Evolutionary conservation across 352 stramenopile species (phyloP).

Genomic region (Thraustotheca clavata): DNA sequence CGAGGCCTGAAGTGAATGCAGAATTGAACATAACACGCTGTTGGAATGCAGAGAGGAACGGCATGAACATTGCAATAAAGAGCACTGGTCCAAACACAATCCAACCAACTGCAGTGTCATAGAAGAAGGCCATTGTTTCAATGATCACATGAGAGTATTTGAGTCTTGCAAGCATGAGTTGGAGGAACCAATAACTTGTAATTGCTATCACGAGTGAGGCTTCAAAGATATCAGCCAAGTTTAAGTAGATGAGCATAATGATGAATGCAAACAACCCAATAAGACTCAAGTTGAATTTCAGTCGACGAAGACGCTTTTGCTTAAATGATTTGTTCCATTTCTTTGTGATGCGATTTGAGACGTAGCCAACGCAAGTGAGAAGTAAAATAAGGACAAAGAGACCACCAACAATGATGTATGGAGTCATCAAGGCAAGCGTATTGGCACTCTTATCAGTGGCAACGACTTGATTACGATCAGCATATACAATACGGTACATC

Average conservation of each 20-base stretch:
- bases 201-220: not conserved
- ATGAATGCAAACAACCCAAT: slow-evolving; percentile 42
- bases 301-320: slow-evolving; percentile 80
- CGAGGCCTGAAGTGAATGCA: slow-evolving; percentile 22
- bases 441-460: slow-evolving; percentile 15
- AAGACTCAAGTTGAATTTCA: slow-evolving; percentile 75
- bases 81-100: slow-evolving; percentile 21
- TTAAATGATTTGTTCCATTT: slow-evolving; percentile 79
- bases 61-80: slow-evolving; percentile 24
- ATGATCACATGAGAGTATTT: slow-evolving; percentile 20
- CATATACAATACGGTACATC: slow-evolving; percentile 33
- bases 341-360: slow-evolving; percentile 77
- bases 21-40: slow-evolving; percentile 23
- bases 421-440: not conserved
- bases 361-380: slow-evolving; percentile 65
- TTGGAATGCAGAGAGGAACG: slow-evolving; percentile 19
- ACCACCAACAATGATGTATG: slow-evolving; percentile 24
- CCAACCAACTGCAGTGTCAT: slow-evolving; percentile 16
- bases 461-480: slow-evolving; percentile 13
- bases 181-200: slow-evolving; percentile 3
- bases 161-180: slow-evolving; percentile 6
- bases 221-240: not conserved
- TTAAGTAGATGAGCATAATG: slow-evolving; percentile 25
- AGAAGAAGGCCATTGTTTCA: slow-evolving; percentile 6
- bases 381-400: slow-evolving; percentile 26